Evolutionary conservation across 2,329 filamentous ascomycete genomes (phyloP).

Genomic region (Chrysoporthe cubensis): DNA sequence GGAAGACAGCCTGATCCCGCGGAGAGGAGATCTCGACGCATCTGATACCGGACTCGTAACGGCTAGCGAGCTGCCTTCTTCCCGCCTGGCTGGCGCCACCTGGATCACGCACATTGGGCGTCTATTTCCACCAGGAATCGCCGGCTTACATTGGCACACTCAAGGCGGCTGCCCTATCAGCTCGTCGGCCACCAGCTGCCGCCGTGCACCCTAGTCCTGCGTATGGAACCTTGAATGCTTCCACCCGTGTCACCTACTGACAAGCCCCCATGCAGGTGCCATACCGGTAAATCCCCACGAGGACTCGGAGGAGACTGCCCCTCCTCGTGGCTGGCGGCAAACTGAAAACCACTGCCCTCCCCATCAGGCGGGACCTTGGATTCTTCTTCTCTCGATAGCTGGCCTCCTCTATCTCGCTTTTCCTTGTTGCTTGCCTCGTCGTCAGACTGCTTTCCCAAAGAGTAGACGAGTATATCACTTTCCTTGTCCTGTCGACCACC

Average conservation of each 20-base stretch:
- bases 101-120: slow-evolving; percentile 44
- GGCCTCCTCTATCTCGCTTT: slow-evolving; percentile 48
- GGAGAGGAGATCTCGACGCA: background rate
- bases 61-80: slow-evolving; percentile 2
- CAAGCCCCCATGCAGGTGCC: slow-evolving; percentile 42
- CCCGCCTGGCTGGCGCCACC: slow-evolving; percentile 38
- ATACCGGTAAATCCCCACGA: slow-evolving; percentile 30
- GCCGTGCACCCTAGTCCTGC: slow-evolving; percentile 43
- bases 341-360: slow-evolving; percentile 58
- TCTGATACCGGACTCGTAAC: slow-evolving; percentile 16
- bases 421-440: slow-evolving; percentile 39
- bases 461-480: slow-evolving; percentile 35
- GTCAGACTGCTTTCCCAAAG: slow-evolving; percentile 34
- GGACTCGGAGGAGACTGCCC: slow-evolving; percentile 39
- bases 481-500: slow-evolving; percentile 21
- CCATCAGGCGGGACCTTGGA: slow-evolving; percentile 40
- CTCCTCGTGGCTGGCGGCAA: slow-evolving; percentile 42
- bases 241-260: slow-evolving; percentile 41
- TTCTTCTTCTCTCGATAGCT: slow-evolving; percentile 56
- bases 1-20: background rate
- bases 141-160: slow-evolving; percentile 44
- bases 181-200: slow-evolving; percentile 36
- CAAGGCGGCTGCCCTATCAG: slow-evolving; percentile 48
- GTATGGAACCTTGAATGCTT: slow-evolving; percentile 47
- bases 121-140: slow-evolving; percentile 49